Conservation (phyloP, 2,329 filamentous ascomycete genomes). For the Epichloe scottii region DNA sequence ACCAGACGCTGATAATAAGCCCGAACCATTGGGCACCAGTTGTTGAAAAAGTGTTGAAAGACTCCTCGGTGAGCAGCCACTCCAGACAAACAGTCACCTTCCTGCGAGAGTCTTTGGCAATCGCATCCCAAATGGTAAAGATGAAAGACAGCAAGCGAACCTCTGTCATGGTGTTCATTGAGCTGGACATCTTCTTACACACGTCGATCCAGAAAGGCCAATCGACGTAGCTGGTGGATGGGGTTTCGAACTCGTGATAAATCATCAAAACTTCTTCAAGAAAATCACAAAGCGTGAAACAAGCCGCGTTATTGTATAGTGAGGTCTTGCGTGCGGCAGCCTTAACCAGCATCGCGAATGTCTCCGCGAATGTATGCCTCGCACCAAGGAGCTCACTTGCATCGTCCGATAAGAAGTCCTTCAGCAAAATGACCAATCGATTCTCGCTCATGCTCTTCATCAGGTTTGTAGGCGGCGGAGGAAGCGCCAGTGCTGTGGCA, state of each 20-base stretch:
- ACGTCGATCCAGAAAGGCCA: constrained; percentile 82
- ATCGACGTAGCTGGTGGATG: constrained; percentile 44
- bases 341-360: constrained; percentile 62
- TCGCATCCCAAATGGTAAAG: constrained; percentile 65
- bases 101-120: constrained; percentile 50
- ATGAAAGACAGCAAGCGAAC: constrained; percentile 73
- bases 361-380: constrained; percentile 61
- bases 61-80: constrained; percentile 61
- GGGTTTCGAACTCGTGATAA: constrained; percentile 34
- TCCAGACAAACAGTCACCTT: constrained; percentile 60
- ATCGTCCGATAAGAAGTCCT: constrained; percentile 56
- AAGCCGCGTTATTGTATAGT: constrained; percentile 69
- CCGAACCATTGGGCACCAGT: constrained; percentile 93
- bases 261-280: constrained; percentile 69
- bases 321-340: constrained; percentile 64
- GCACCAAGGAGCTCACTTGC: constrained; percentile 26
- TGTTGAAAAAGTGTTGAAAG: constrained; percentile 74
- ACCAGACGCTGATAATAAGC: constrained; percentile 85
- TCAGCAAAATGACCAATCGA: constrained; percentile 66
- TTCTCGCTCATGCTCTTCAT: constrained; percentile 81
- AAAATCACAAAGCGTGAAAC: constrained; percentile 85
- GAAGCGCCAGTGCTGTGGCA: constrained; percentile 50
- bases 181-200: constrained; percentile 64
- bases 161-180: constrained; percentile 82
- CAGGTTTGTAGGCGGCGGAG: constrained; percentile 54